Percentiles rank a stretch among this genome's conserved stretches.
These are phyloP conservation scores for Phyllosticta ampelicida DNA, from an alignment of 2,329 filamentous ascomycete species.

Conservation along the genomic window DNA sequence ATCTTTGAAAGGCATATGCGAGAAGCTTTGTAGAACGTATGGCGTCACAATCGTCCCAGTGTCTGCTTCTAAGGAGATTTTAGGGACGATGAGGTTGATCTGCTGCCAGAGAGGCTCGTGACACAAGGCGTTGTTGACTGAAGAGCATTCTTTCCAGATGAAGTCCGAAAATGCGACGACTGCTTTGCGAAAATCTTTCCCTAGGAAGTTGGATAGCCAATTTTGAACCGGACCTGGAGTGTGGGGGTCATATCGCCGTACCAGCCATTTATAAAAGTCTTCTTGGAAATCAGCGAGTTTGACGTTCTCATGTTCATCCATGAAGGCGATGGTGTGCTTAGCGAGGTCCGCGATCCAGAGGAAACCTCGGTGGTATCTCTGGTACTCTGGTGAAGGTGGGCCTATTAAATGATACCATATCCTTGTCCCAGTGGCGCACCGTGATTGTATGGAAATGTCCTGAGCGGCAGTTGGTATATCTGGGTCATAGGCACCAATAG, in stretches of 20 bases:
- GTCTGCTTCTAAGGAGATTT: background rate
- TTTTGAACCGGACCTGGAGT: constrained; percentile 27
- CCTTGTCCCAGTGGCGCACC: constrained; percentile 16
- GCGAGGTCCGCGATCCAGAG: constrained; percentile 60
- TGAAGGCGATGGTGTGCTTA: constrained; percentile 63
- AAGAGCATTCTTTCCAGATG: constrained; percentile 53
- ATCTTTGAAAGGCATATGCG: constrained; percentile 39
- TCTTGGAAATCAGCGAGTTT: constrained; percentile 46
- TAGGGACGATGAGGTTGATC: background rate
- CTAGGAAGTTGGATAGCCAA: constrained; percentile 45
- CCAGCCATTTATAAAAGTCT: constrained; percentile 50
- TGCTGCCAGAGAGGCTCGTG: constrained; percentile 43
- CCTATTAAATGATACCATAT: constrained; percentile 54
- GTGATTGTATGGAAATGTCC: constrained; percentile 53
- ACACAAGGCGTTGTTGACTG: constrained; percentile 32
- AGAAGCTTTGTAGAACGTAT: constrained; percentile 55
- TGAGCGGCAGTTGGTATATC: constrained; percentile 37
- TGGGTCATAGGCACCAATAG: constrained; percentile 54
- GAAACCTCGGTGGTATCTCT: constrained; percentile 51
- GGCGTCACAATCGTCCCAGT: constrained; percentile 56
- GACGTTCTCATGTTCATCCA: constrained; percentile 33
- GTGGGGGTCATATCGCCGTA: constrained; percentile 32
- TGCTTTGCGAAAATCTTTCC: constrained; percentile 51
- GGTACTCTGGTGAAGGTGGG: constrained; percentile 50
- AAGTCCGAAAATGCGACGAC: constrained; percentile 52